phyloP scores from a whole-genome alignment of 2,329 filamentous ascomycete species.

The Exophiala bonariae region DNA sequence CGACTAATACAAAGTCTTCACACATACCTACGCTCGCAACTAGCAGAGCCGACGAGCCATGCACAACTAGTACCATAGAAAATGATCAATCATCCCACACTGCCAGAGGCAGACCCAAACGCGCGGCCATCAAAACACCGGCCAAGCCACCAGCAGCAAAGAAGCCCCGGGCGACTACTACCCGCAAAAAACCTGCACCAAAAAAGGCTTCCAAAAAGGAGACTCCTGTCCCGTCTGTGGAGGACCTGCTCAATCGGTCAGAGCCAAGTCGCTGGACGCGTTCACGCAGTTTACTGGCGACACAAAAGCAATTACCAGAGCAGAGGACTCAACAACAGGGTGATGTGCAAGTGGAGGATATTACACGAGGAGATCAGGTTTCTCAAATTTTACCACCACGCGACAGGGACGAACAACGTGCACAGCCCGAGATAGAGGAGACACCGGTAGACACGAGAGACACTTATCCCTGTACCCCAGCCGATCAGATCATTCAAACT shows the following conservation, averaged over 20 bases:
- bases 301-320: too few relatives aligned
- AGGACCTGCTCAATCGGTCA: slow-evolving; percentile 18
- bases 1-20: slow-evolving; percentile 5
- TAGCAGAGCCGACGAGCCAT: neutral
- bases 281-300: neutral
- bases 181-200: slow-evolving; percentile 4
- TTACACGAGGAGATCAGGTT: too few relatives aligned
- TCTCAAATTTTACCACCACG: too few relatives aligned
- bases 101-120: slow-evolving; percentile 13
- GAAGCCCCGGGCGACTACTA: slow-evolving; percentile 13
- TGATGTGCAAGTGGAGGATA: too few relatives aligned
- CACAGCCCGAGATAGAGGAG: neutral
- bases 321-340: too few relatives aligned
- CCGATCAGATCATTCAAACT: slow-evolving; percentile 17
- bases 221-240: slow-evolving; percentile 16
- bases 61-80: neutral
- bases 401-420: neutral
- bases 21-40: too few relatives aligned
- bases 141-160: slow-evolving; percentile 12
- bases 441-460: neutral
- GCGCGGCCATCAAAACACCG: slow-evolving; percentile 6
- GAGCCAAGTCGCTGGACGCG: neutral
- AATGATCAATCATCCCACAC: neutral
- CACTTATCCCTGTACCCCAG: slow-evolving; percentile 17
- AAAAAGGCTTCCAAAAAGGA: slow-evolving; percentile 8